Percentiles rank a stretch among this genome's conserved stretches.
Conservation (phyloP, 805 yeast genomes). For the Kurtzmaniella cleridarum region DNA sequence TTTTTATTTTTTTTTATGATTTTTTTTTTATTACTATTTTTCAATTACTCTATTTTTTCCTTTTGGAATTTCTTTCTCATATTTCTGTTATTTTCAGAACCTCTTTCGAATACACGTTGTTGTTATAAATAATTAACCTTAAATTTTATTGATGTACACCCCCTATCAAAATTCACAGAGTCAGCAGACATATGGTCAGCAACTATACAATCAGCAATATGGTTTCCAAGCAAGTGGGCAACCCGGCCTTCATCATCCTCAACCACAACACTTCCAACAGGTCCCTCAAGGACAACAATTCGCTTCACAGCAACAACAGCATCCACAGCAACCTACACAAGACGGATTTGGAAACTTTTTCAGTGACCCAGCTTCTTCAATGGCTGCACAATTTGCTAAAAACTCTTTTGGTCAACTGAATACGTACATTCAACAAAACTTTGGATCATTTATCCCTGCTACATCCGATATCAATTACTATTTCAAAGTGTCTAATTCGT, state of each 20-base stretch:
- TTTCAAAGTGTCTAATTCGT: conserved; percentile 86
- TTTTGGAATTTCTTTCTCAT: no score
- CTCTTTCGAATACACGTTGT: no score
- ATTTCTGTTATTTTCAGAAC: no score
- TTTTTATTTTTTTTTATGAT: no score
- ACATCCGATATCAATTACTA: conserved; percentile 68
- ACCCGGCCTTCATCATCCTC: conserved; percentile 39
- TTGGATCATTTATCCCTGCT: conserved; percentile 45
- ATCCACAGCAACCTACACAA: conserved; percentile 17
- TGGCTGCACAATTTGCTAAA: conserved; percentile 87
- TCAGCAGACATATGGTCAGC: conserved; percentile 1
- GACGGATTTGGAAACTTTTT: conserved; percentile 39
- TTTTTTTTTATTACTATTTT: no score
- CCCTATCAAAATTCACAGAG: conserved; percentile 2
- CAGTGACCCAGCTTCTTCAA: conserved; percentile 72
- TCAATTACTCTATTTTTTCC: no score
- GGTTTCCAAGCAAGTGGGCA: conserved; percentile 23
- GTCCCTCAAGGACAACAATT: conserved; percentile 15
- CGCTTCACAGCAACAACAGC: conserved; percentile 11
- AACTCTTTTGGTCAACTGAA: conserved; percentile 79
- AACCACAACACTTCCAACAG: conserved; percentile 30
- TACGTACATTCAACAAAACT: conserved; percentile 70
- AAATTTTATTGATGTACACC: conserved; percentile 1
- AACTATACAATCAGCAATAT: conserved; percentile 12
- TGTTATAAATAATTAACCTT: no score